Evolutionary conservation across 108 stramenopile species (phyloP).

Genomic region (Cyclotella sp.): DNA sequence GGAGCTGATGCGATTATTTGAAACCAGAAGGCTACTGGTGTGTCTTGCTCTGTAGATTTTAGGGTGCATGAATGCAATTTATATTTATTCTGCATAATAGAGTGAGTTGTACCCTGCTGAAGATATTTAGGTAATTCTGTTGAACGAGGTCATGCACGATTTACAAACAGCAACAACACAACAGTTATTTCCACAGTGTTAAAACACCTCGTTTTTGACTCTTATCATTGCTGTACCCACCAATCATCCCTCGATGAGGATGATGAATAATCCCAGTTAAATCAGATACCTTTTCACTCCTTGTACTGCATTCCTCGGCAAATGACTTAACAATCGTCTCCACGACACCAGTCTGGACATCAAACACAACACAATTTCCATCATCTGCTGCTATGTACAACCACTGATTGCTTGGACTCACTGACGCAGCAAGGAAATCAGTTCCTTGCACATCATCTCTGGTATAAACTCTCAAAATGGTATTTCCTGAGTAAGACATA

Average conservation of each 20-base stretch:
- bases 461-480: constrained; percentile 56
- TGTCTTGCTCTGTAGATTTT: too few relatives aligned
- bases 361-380: constrained; percentile 78
- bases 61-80: too few relatives aligned
- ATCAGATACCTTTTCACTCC: constrained; percentile 51
- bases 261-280: constrained; percentile 74
- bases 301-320: constrained; percentile 49
- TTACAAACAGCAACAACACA: background rate
- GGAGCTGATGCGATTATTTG: too few relatives aligned
- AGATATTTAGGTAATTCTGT: too few relatives aligned
- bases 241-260: constrained; percentile 72
- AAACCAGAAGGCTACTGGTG: too few relatives aligned
- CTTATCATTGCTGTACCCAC: constrained; percentile 83
- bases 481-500: constrained; percentile 59
- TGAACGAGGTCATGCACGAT: too few relatives aligned
- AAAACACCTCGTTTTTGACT: constrained; percentile 73
- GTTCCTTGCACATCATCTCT: constrained; percentile 49
- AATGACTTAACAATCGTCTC: constrained; percentile 69
- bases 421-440: constrained; percentile 73
- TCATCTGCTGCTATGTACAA: constrained; percentile 64
- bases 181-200: constrained; percentile 75
- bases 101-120: too few relatives aligned
- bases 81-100: too few relatives aligned
- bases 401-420: constrained; percentile 71
- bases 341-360: constrained; percentile 55